These are phyloP conservation scores for Entomortierella parvispora DNA, from an alignment of 192 early-diverging fungal species.

Conservation along the genomic window DNA sequence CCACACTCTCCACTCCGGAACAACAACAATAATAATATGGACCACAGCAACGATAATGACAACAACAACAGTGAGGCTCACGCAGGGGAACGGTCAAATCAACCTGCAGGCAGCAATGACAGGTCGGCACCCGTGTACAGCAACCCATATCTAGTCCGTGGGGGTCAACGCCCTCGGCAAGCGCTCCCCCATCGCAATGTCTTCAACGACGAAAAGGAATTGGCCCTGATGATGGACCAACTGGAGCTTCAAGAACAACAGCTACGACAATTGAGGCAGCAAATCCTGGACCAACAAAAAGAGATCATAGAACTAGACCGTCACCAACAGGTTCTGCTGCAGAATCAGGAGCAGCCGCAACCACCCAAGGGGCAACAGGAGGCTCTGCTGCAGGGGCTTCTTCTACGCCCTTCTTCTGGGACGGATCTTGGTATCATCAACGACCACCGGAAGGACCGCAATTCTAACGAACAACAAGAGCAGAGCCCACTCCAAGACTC, in stretches of 20 bases:
- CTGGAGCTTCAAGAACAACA: constrained; percentile 5
- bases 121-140: background rate
- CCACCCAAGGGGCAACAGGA: background rate
- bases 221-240: constrained; percentile 7
- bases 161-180: background rate
- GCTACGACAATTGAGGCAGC: background rate
- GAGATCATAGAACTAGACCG: background rate
- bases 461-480: background rate
- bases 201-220: constrained; percentile 2
- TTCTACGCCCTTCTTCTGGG: background rate
- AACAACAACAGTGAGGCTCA: background rate
- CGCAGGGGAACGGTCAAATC: no score
- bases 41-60: background rate
- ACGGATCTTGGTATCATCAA: background rate
- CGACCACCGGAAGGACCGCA: background rate
- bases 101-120: no score
- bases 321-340: background rate
- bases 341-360: background rate
- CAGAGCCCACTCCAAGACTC: no score
- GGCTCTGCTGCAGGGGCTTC: constrained; percentile 2
- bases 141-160: background rate
- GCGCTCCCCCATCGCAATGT: constrained; percentile 14
- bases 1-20: background rate
- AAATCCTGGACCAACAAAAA: background rate
- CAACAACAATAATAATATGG: background rate